A percentile compares a stretch with the other conserved stretches of the same genome.
These are phyloP conservation scores for Eucalyptus caleyi DNA, from an alignment of 345 rosid species.

Conservation along the genomic window DNA sequence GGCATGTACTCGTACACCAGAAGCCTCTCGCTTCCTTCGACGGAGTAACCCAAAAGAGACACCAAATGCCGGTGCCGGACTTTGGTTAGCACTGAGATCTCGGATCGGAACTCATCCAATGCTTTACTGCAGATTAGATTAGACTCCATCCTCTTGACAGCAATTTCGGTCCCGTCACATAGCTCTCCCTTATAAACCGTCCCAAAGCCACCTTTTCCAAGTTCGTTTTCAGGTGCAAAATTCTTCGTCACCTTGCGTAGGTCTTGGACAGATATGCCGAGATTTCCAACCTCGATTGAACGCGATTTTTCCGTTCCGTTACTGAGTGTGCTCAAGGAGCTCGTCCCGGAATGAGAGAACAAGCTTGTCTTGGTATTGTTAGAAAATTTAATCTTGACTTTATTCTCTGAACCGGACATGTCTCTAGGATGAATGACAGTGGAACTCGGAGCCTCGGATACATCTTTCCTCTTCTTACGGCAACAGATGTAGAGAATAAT, in stretches of 20 bases:
- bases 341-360: constrained; percentile 8
- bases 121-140: constrained; percentile 19
- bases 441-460: constrained; percentile 1
- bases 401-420: constrained; percentile 10
- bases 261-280: constrained; percentile 31
- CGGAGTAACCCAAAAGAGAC: constrained; percentile 29
- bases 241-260: constrained; percentile 32
- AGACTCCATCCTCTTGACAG: constrained; percentile 46
- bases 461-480: constrained; percentile 9
- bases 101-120: constrained; percentile 30
- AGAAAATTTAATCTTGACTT: constrained; percentile 11
- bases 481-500: constrained; percentile 5
- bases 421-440: constrained; percentile 27
- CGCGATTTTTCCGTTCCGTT: constrained; percentile 14
- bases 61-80: constrained; percentile 40
- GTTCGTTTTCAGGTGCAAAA: constrained; percentile 25
- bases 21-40: constrained; percentile 32
- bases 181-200: constrained; percentile 41
- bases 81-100: constrained; percentile 32
- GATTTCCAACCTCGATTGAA: constrained; percentile 14
- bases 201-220: constrained; percentile 45
- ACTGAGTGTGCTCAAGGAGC: constrained; percentile 20
- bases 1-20: constrained; percentile 45
- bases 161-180: constrained; percentile 40
- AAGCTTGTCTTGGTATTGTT: constrained; percentile 6